Conservation (phyloP, 768 basidiomycete genomes). For the Tricholoma sp. region DNA sequence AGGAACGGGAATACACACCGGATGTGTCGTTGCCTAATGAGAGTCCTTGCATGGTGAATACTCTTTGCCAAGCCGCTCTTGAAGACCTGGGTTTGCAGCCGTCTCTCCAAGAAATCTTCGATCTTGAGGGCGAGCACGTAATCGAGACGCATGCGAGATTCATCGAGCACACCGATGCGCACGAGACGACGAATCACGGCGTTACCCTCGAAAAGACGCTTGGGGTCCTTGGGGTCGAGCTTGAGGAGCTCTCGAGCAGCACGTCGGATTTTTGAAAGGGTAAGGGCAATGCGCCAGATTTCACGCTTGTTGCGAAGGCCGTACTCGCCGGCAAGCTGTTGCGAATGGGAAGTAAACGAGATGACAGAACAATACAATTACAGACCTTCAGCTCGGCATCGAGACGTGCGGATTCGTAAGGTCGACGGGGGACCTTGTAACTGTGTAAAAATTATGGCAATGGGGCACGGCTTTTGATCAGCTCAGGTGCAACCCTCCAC, state of each 20-base stretch:
- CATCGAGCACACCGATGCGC: slow-evolving; percentile 99
- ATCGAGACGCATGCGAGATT: slow-evolving; percentile 98
- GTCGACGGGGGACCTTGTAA: slow-evolving; percentile 98
- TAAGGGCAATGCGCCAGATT: slow-evolving; percentile 99
- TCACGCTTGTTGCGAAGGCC: slow-evolving; percentile 99
- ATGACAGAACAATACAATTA: slow-evolving; percentile 1
- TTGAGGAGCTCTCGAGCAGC: slow-evolving; percentile 99
- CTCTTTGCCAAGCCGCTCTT: slow-evolving; percentile 96
- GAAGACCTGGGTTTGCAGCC: slow-evolving; percentile 99
- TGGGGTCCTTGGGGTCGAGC: slow-evolving; percentile 99
- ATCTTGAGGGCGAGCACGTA: slow-evolving; percentile 99
- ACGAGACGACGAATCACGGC: slow-evolving; percentile 94
- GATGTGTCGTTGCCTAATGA: slow-evolving; percentile 98
- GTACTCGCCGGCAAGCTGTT: slow-evolving; percentile 98
- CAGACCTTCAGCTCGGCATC: slow-evolving; percentile 97
- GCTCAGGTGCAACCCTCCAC: slow-evolving; percentile 64
- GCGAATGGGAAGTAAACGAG: background rate
- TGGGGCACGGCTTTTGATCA: slow-evolving; percentile 65
- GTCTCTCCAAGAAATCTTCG: slow-evolving; percentile 99
- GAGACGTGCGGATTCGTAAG: slow-evolving; percentile 96
- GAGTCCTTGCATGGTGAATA: slow-evolving; percentile 97
- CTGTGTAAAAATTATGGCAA: slow-evolving; percentile 51
- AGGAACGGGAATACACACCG: slow-evolving; percentile 49
- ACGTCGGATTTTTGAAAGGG: slow-evolving; percentile 99
- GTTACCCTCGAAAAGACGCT: slow-evolving; percentile 99